phyloP scores from a whole-genome alignment of 768 basidiomycete species.

The Phylloporus arenicola region DNA sequence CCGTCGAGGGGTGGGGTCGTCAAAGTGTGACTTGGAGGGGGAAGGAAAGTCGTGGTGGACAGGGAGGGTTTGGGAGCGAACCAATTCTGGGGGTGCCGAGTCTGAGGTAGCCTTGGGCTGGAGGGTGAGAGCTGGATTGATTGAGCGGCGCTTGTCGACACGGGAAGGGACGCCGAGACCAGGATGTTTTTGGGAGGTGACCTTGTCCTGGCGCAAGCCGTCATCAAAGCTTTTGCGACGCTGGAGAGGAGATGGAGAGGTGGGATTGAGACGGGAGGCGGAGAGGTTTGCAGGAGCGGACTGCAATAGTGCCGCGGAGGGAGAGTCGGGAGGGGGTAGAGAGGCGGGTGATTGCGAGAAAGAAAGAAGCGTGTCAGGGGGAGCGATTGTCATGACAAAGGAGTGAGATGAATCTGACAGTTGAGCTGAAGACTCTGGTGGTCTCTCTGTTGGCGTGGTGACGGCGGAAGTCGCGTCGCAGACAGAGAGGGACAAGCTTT shows the following conservation, averaged over 20 bases:
- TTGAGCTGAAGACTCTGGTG: constrained; percentile 12
- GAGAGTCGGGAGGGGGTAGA: not conserved
- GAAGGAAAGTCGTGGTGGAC: constrained; percentile 26
- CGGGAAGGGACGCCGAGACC: constrained; percentile 29
- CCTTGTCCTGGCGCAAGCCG: constrained; percentile 28
- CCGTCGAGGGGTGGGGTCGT: constrained; percentile 13
- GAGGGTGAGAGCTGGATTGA: constrained; percentile 47
- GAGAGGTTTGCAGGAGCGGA: constrained; percentile 15
- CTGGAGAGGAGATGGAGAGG: constrained; percentile 3
- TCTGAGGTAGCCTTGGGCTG: constrained; percentile 17
- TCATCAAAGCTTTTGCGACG: constrained; percentile 44
- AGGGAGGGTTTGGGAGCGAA: constrained; percentile 28
- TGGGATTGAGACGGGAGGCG: constrained; percentile 13
- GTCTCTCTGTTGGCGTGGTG: constrained; percentile 19
- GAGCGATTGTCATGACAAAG: constrained; percentile 40
- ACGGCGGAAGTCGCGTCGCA: constrained; percentile 7
- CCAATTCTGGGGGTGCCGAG: constrained; percentile 22
- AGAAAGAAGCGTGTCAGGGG: constrained; percentile 26
- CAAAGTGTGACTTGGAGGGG: constrained; percentile 13
- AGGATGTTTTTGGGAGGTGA: constrained; percentile 4
- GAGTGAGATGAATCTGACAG: constrained; percentile 31
- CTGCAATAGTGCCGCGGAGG: constrained; percentile 3
- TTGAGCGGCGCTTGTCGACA: constrained; percentile 47
- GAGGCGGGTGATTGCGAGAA: constrained; percentile 5
- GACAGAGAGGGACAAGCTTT: constrained; percentile 14